These are phyloP conservation scores for Aspergillus kassunensis DNA, from an alignment of 495 filamentous ascomycete species.

Conservation along the genomic window DNA sequence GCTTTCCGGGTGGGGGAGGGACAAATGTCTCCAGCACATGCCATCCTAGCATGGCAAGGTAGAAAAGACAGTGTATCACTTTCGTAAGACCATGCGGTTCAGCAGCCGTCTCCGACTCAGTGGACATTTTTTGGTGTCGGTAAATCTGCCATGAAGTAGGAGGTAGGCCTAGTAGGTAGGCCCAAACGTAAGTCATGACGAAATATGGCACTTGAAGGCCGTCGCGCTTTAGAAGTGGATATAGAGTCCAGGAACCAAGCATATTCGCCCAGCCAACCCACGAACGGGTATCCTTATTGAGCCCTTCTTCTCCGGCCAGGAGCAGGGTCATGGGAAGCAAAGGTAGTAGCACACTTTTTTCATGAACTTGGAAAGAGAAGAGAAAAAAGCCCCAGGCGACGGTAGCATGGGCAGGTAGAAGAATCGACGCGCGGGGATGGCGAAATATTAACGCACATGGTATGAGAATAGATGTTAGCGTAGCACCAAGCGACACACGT, in stretches of 20 bases:
- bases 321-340: conserved; percentile 88
- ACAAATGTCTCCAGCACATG: conserved; percentile 71
- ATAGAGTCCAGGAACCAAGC: conserved; percentile 90
- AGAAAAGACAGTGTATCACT: conserved; percentile 69
- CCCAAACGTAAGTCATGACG: conserved; percentile 81
- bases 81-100: conserved; percentile 51
- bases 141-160: conserved; percentile 69
- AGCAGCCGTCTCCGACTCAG: conserved; percentile 34
- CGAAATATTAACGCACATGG: conserved; percentile 76
- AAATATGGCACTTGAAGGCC: conserved; percentile 79
- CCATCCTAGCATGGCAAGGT: conserved; percentile 70
- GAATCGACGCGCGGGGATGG: conserved; percentile 67
- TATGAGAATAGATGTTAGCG: conserved; percentile 68
- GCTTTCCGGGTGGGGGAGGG: conserved; percentile 65
- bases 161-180: conserved; percentile 82
- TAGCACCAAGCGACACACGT: conserved; percentile 70
- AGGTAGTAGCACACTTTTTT: conserved; percentile 91
- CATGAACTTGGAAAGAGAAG: conserved; percentile 95
- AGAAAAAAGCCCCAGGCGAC: conserved; percentile 96
- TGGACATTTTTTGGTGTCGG: conserved; percentile 35
- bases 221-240: conserved; percentile 81
- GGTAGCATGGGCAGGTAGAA: conserved; percentile 73
- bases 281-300: conserved; percentile 68
- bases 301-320: conserved; percentile 68
- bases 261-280: conserved; percentile 95